Base-by-base conservation (phyloP, 108 stramenopile species). In the Cyclotella sp. region DNA sequence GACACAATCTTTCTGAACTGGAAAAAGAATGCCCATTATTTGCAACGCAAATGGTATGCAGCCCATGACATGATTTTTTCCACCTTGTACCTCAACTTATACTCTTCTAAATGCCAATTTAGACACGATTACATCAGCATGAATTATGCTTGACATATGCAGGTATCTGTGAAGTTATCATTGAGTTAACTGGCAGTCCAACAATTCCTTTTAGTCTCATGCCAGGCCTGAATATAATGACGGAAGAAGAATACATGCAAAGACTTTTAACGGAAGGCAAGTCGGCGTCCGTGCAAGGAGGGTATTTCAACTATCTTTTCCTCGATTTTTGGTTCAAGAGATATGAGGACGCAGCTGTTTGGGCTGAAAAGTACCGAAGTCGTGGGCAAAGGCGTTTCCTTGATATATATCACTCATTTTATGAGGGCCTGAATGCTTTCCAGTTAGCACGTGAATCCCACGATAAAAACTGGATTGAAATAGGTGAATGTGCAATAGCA, bases 21-120 rank as follows among this genome's bases (percentile, higher is more conserved):
- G 65, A 75, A 27, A 69, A 75, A 26, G 74, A 75, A 28, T 60
- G 39, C 44, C 44, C 27, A 44, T 19, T 26, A 40, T 28, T 72
- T 0, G 40, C 45, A 26, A 26, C 42, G 0, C 42, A 72, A 47
- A 47, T 61, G 26, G 55, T 61, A 60, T 47, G 27, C 27, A 14
- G 0, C 14, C 15, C 47, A 5, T n/a, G 16, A 4, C 0, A 0
- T 30, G 12, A 28, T 46, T 27, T 22, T 26, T 43, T 46, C 13
- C n/a, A 49, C 30, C 67, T 15, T 18, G 14, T 18, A 40, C 21
- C 34, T 39, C 46, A 19, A 0, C 39, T 70, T 19, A 30, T 30
- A 52, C 27, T 57, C 27, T 30, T 55, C 12, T 15, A 21, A 21
- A 9, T 57, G 6, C 16, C 54, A 34, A 40, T 47, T 10, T 18